Evolutionary conservation across 192 early-diverging fungal species (phyloP).

Genomic region (Radiomyces spectabilis): DNA sequence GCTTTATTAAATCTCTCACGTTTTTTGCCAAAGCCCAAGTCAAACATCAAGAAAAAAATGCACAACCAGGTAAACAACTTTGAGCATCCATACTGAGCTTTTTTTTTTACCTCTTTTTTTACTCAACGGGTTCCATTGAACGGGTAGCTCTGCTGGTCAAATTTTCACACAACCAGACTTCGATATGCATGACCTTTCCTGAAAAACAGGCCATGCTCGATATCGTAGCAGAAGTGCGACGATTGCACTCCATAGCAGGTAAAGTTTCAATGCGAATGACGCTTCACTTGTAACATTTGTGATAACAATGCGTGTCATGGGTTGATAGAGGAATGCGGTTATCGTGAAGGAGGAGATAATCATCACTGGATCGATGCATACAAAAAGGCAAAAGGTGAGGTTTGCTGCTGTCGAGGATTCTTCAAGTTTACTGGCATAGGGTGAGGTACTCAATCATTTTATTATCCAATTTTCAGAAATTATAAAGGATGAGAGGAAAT

Average conservation of each 20-base stretch:
- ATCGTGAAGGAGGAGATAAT: neutral
- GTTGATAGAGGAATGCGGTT: no score
- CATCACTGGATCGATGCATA: neutral
- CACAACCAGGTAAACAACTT: no score
- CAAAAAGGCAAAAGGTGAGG: neutral
- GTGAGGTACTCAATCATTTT: neutral
- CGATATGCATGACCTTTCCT: neutral
- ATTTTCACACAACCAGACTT: neutral
- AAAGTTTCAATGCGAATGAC: neutral
- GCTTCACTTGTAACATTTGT: neutral
- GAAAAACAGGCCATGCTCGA: neutral
- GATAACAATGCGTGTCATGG: neutral
- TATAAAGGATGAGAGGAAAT: neutral
- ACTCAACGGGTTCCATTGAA: no score
- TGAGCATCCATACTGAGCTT: no score
- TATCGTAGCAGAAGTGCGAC: neutral
- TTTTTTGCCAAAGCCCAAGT: neutral
- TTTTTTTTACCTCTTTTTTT: no score
- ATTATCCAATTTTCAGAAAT: neutral
- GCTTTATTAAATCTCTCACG: neutral
- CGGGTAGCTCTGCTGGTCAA: slow-evolving; percentile 2
- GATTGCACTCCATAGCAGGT: neutral
- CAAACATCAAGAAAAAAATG: no score
- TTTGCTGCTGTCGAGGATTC: neutral
- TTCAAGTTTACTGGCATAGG: neutral